phyloP scores from a whole-genome alignment of 2,329 filamentous ascomycete species.

The Aspergillus transmontanensis region DNA sequence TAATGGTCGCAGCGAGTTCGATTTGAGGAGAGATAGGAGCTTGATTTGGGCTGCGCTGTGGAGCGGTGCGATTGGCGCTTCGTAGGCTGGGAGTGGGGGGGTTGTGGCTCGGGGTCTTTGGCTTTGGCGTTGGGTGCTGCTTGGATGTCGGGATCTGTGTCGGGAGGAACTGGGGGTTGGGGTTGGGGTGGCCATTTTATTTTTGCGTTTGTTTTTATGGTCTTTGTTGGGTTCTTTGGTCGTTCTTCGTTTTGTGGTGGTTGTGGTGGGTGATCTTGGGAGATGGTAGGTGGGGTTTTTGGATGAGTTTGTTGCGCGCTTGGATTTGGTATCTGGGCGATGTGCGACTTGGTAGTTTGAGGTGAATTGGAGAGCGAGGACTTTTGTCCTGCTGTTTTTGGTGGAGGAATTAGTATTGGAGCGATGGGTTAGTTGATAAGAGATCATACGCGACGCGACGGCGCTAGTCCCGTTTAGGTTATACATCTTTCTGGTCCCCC shows the following conservation, averaged over 20 bases:
- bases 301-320: neutral
- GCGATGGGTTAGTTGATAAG: slow-evolving; percentile 10
- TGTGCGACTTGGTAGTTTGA: neutral
- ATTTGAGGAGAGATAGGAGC: slow-evolving; percentile 49
- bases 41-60: slow-evolving; percentile 49
- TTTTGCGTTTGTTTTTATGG: neutral
- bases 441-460: slow-evolving; percentile 29
- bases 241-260: neutral
- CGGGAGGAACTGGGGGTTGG: slow-evolving; percentile 4
- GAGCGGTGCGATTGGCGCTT: slow-evolving; percentile 56
- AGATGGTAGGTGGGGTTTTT: neutral
- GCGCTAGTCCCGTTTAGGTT: slow-evolving; percentile 35
- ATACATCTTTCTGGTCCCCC: slow-evolving; percentile 12
- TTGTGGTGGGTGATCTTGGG: neutral
- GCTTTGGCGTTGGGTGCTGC: neutral
- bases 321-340: neutral
- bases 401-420: neutral
- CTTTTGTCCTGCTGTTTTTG: neutral
- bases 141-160: neutral
- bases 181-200: too few relatives aligned
- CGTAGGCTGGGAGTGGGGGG: slow-evolving; percentile 51
- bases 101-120: neutral
- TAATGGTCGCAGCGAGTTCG: slow-evolving; percentile 47
- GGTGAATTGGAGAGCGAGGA: neutral
- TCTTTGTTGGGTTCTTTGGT: too few relatives aligned